phyloP scores from a whole-genome alignment of 371 early-diverging fungal genomes.

The Lichtheimia hyalospora region DNA sequence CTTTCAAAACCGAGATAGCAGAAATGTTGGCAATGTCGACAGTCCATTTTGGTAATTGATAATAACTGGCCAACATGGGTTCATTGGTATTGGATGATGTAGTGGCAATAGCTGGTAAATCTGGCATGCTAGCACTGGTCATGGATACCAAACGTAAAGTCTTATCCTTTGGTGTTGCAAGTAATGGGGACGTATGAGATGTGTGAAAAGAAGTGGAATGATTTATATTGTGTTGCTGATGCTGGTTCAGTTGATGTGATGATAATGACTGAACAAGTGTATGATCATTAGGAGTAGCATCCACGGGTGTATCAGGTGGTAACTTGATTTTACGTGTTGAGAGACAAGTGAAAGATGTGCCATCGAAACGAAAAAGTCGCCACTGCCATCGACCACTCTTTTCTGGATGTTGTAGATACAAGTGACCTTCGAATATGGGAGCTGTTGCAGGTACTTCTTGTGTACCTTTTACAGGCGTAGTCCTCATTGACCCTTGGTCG shows the following conservation, averaged over 20 bases:
- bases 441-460: constrained; percentile 42
- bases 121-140: constrained; percentile 8
- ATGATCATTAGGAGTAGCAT: constrained; percentile 10
- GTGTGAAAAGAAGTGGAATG: constrained; percentile 17
- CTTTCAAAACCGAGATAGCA: constrained; percentile 41
- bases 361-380: constrained; percentile 54
- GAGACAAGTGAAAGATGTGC: constrained; percentile 42
- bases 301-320: constrained; percentile 26
- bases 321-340: constrained; percentile 39
- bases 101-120: constrained; percentile 7
- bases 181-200: constrained; percentile 34
- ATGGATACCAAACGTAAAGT: constrained; percentile 10
- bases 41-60: constrained; percentile 50
- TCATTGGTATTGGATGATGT: constrained; percentile 1
- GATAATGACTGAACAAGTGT: background rate
- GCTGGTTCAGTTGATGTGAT: background rate
- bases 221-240: constrained; percentile 10
- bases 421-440: constrained; percentile 50
- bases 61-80: constrained; percentile 30
- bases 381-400: constrained; percentile 39
- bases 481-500: background rate
- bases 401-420: constrained; percentile 35
- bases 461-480: constrained; percentile 12
- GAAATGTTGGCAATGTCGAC: constrained; percentile 37
- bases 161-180: constrained; percentile 39